Evolutionary conservation across 352 stramenopile species (phyloP).

Genomic region (Thraustochytrium aureum): DNA sequence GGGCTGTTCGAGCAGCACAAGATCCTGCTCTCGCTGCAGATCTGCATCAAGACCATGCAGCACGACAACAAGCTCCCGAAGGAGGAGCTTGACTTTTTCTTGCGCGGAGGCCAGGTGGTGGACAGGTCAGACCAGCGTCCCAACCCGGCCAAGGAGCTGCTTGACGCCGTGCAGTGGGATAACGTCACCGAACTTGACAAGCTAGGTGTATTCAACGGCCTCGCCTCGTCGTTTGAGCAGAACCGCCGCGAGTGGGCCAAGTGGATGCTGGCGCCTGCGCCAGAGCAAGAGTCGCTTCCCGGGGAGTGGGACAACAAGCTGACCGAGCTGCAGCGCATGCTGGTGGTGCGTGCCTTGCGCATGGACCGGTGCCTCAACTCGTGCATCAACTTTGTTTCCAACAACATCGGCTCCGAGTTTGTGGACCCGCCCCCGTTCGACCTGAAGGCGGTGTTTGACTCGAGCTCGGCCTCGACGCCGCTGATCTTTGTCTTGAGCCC

Average conservation of each 20-base stretch:
- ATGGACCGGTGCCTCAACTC: constrained; percentile 86
- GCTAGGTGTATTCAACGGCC: constrained; percentile 74
- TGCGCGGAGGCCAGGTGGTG: constrained; percentile 76
- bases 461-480: constrained; percentile 78
- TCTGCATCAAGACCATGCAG: constrained; percentile 86
- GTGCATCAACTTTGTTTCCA: constrained; percentile 80
- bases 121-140: constrained; percentile 63
- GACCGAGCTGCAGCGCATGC: constrained; percentile 87
- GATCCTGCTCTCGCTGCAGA: constrained; percentile 91
- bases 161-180: constrained; percentile 77
- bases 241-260: constrained; percentile 62
- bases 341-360: constrained; percentile 86
- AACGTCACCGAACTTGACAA: constrained; percentile 89
- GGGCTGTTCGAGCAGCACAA: constrained; percentile 95
- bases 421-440: constrained; percentile 90
- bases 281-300: constrained; percentile 81
- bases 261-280: constrained; percentile 73
- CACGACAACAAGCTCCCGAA: constrained; percentile 81
- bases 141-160: constrained; percentile 80
- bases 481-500: constrained; percentile 94
- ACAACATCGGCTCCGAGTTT: constrained; percentile 84
- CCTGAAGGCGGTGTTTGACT: constrained; percentile 78
- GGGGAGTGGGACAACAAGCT: constrained; percentile 87
- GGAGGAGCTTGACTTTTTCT: constrained; percentile 92
- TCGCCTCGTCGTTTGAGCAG: constrained; percentile 83